Evolutionary conservation across 2,329 filamentous ascomycete genomes (phyloP).

Genomic region (Achaetomium macrosporum): DNA sequence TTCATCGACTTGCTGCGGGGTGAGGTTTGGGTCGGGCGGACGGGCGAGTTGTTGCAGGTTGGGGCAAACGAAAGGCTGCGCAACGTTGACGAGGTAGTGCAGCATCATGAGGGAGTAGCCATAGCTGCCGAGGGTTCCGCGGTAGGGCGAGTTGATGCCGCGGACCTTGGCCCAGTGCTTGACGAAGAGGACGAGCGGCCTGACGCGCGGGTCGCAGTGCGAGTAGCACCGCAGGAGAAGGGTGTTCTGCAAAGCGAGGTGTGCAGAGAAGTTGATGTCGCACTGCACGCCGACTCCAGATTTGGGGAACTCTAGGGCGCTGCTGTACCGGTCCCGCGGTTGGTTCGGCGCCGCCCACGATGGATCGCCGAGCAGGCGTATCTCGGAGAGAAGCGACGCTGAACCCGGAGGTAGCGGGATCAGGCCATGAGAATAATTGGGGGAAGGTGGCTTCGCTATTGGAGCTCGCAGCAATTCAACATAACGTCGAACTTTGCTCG

Average conservation of each 20-base stretch:
- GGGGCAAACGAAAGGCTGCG: slow-evolving; percentile 71
- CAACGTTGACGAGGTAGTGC: slow-evolving; percentile 82
- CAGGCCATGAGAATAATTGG: slow-evolving; percentile 27
- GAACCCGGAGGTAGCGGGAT: slow-evolving; percentile 35
- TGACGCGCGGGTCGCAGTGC: slow-evolving; percentile 69
- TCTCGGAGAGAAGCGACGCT: slow-evolving; percentile 34
- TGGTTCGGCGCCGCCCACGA: slow-evolving; percentile 45
- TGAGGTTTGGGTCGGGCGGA: slow-evolving; percentile 36
- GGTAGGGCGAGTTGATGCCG: slow-evolving; percentile 80
- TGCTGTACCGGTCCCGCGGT: slow-evolving; percentile 48
- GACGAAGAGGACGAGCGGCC: slow-evolving; percentile 74
- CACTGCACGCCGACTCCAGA: slow-evolving; percentile 74
- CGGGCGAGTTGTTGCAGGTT: slow-evolving; percentile 65
- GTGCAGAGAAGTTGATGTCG: slow-evolving; percentile 87
- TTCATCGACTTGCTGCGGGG: slow-evolving; percentile 35
- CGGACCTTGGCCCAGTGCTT: slow-evolving; percentile 87
- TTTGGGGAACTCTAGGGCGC: slow-evolving; percentile 71
- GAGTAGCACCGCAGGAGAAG: slow-evolving; percentile 77
- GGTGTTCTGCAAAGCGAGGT: slow-evolving; percentile 79
- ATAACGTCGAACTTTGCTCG: slow-evolving; percentile 41
- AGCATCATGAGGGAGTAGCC: slow-evolving; percentile 90
- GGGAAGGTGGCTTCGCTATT: slow-evolving; percentile 23
- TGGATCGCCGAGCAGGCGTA: slow-evolving; percentile 44
- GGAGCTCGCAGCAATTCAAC: slow-evolving; percentile 43
- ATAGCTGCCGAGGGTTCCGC: slow-evolving; percentile 81